phyloP scores from a whole-genome alignment of 192 early-diverging fungal species.

The Coemansia sp. region DNA sequence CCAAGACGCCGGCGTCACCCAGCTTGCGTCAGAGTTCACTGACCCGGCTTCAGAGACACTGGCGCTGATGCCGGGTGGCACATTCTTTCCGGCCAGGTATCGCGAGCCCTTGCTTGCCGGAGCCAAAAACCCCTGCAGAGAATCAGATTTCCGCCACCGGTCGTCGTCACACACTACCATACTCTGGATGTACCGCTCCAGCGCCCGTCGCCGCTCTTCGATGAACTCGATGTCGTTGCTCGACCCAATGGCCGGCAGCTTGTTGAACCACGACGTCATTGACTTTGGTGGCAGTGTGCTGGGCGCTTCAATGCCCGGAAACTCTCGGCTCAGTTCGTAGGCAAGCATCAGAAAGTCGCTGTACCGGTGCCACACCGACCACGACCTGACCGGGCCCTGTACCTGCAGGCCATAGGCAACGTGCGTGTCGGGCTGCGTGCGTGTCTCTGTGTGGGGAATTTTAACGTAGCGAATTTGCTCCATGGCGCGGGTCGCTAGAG shows the following conservation, averaged over 20 bases:
- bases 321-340: constrained; percentile 57
- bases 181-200: constrained; percentile 74
- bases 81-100: constrained; percentile 54
- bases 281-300: constrained; percentile 68
- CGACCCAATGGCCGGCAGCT: constrained; percentile 15
- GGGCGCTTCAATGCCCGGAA: constrained; percentile 63
- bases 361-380: constrained; percentile 84
- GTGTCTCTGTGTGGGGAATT: constrained; percentile 35
- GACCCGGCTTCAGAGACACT: constrained; percentile 33
- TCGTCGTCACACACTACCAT: constrained; percentile 70
- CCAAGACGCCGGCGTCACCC: constrained; percentile 75
- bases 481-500: constrained; percentile 6
- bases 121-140: constrained; percentile 73
- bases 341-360: constrained; percentile 77
- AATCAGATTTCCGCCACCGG: constrained; percentile 67
- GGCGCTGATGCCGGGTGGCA: constrained; percentile 6
- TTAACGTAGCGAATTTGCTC: constrained; percentile 52
- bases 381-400: constrained; percentile 72
- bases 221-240: constrained; percentile 34
- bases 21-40: constrained; percentile 19
- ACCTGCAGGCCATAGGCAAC: constrained; percentile 71
- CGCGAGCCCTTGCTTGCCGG: constrained; percentile 31
- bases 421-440: constrained; percentile 53
- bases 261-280: constrained; percentile 55
- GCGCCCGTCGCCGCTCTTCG: constrained; percentile 69